Percentiles rank a stretch among this genome's conserved stretches.
Conservation (phyloP, 2,329 filamentous ascomycete genomes). For the Arachnomyces sp. region DNA sequence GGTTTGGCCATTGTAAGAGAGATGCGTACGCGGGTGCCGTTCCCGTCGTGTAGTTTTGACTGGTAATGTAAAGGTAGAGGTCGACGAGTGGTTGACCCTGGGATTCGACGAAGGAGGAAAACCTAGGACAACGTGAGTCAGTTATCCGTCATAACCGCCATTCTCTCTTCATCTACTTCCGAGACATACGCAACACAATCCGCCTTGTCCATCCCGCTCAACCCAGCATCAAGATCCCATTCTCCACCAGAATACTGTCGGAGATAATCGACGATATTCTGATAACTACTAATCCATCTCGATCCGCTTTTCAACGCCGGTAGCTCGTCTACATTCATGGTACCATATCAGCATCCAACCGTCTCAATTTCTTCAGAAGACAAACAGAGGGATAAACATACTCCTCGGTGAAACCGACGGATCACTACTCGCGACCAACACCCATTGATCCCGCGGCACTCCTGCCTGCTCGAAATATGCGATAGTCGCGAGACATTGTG, state of each 20-base stretch:
- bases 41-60: slow-evolving; percentile 70
- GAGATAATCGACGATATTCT: slow-evolving; percentile 48
- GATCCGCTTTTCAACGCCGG: slow-evolving; percentile 51
- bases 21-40: slow-evolving; percentile 75
- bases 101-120: slow-evolving; percentile 62
- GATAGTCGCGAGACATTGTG: slow-evolving; percentile 79
- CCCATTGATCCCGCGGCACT: slow-evolving; percentile 56
- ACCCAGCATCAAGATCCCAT: slow-evolving; percentile 42
- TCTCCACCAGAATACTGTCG: slow-evolving; percentile 38
- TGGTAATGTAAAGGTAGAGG: slow-evolving; percentile 82
- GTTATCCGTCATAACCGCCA: neutral
- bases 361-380: neutral
- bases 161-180: neutral
- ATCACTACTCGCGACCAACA: slow-evolving; percentile 66
- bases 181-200: slow-evolving; percentile 43
- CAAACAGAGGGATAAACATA: slow-evolving; percentile 40
- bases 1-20: slow-evolving; percentile 76
- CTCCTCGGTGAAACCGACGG: slow-evolving; percentile 62
- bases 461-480: slow-evolving; percentile 60
- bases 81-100: slow-evolving; percentile 73
- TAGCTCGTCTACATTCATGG: slow-evolving; percentile 43
- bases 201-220: slow-evolving; percentile 37
- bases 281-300: slow-evolving; percentile 46
- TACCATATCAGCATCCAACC: slow-evolving; percentile 8
- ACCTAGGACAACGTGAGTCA: slow-evolving; percentile 18